phyloP scores from a whole-genome alignment of 108 stramenopile species.

The Cyclostephanos tholiformis region DNA sequence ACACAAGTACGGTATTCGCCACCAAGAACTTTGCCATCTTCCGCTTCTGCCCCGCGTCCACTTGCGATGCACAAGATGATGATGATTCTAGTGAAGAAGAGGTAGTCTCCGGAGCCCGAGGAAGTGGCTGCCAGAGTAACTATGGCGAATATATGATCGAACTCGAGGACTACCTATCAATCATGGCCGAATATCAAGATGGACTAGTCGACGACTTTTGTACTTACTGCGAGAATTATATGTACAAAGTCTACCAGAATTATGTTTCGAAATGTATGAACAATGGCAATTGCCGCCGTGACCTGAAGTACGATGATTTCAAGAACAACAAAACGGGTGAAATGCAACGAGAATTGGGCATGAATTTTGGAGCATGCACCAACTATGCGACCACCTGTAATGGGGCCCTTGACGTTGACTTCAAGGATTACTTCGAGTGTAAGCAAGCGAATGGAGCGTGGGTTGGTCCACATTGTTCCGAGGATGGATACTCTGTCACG shows the following conservation, averaged over 20 bases:
- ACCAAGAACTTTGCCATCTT: conserved; percentile 79
- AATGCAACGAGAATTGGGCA: conserved; percentile 31
- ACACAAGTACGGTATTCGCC: conserved; percentile 50
- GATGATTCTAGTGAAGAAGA: conserved; percentile 2
- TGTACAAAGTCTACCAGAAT: conserved; percentile 42
- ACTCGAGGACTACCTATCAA: conserved; percentile 73
- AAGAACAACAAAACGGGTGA: conserved; percentile 30
- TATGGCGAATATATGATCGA: too few relatives aligned
- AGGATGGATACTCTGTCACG: conserved; percentile 66
- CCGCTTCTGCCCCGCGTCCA: conserved; percentile 71
- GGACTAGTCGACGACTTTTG: conserved; percentile 70
- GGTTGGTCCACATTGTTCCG: conserved; percentile 51
- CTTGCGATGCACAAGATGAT: conserved; percentile 46
- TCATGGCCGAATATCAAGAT: conserved; percentile 69
- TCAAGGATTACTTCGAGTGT: conserved; percentile 44
- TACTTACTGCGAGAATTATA: conserved; percentile 50
- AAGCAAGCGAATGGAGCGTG: conserved; percentile 25
- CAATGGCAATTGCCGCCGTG: conserved; percentile 11
- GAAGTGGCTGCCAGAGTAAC: conserved; percentile 60
- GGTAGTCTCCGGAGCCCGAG: conserved; percentile 28
- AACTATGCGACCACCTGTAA: conserved; percentile 25
- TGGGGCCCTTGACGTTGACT: conserved; percentile 9
- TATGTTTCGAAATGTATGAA: conserved; percentile 20
- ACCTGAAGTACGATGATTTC: conserved; percentile 42
- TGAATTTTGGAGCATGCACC: conserved; percentile 41